Conservation (phyloP, 352 stramenopile species). For the Phytophthora megakarya region DNA sequence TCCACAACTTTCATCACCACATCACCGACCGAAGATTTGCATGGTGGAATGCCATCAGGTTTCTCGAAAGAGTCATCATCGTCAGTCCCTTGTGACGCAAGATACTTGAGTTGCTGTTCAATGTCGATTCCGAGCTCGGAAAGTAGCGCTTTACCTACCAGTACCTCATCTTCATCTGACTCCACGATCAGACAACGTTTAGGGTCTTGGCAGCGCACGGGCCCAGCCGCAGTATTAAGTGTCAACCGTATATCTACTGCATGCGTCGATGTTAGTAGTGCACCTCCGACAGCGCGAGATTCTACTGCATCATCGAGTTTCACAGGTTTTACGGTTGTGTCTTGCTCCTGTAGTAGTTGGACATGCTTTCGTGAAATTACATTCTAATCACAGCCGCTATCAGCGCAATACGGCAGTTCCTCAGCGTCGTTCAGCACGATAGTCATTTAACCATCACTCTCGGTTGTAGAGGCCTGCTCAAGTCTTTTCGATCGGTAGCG, state of each 20-base stretch:
- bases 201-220: not conserved
- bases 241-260: not conserved
- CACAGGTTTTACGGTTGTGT: not conserved
- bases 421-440: conserved; percentile 5
- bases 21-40: not conserved
- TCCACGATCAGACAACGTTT: conserved; percentile 13
- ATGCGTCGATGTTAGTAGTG: not conserved
- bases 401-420: conserved; percentile 4
- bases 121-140: not conserved
- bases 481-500: not conserved
- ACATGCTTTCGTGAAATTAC: conserved; percentile 7
- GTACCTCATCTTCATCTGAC: too few relatives aligned
- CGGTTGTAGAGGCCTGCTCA: not conserved
- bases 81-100: not conserved
- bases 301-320: not conserved
- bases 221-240: conserved; percentile 7
- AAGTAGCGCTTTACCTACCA: too few relatives aligned
- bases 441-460: not conserved
- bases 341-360: not conserved
- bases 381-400: conserved; percentile 28
- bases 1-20: conserved; percentile 6
- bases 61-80: conserved; percentile 6
- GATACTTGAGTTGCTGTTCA: conserved; percentile 2
- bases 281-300: not conserved
- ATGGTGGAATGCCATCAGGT: not conserved